These are phyloP conservation scores for Trichoderma sp. DNA, from an alignment of 2,329 filamentous ascomycete species.

Conservation along the genomic window DNA sequence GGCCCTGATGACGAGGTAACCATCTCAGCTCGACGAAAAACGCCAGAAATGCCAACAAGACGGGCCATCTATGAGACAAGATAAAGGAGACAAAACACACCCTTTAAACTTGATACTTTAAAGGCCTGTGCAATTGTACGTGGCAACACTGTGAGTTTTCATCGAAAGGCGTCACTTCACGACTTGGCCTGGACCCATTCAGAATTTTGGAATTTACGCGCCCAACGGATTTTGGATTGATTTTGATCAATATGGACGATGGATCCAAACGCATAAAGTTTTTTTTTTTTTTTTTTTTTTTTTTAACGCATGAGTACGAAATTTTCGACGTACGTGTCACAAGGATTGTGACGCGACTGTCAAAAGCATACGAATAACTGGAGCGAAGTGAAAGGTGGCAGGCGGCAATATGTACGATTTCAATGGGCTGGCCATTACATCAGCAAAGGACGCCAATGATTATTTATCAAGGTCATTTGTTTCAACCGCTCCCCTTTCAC, in stretches of 20 bases:
- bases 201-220: neutral
- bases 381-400: neutral
- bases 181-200: neutral
- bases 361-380: neutral
- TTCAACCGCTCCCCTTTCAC: neutral
- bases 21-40: slow-evolving; percentile 27
- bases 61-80: slow-evolving; percentile 12
- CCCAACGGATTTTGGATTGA: neutral
- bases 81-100: neutral
- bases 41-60: slow-evolving; percentile 21
- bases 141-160: neutral
- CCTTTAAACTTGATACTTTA: neutral
- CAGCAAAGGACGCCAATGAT: neutral
- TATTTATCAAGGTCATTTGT: neutral
- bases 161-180: neutral
- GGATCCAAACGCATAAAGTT: neutral
- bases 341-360: neutral
- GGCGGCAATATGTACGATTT: neutral
- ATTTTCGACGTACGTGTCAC: neutral
- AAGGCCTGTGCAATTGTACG: neutral
- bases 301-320: neutral
- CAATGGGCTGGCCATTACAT: neutral
- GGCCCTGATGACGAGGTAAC: slow-evolving; percentile 38
- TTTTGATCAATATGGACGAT: neutral
- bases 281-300: no score